phyloP scores from a whole-genome alignment of 768 basidiomycete genomes.

The Tubosaeta sp. region DNA sequence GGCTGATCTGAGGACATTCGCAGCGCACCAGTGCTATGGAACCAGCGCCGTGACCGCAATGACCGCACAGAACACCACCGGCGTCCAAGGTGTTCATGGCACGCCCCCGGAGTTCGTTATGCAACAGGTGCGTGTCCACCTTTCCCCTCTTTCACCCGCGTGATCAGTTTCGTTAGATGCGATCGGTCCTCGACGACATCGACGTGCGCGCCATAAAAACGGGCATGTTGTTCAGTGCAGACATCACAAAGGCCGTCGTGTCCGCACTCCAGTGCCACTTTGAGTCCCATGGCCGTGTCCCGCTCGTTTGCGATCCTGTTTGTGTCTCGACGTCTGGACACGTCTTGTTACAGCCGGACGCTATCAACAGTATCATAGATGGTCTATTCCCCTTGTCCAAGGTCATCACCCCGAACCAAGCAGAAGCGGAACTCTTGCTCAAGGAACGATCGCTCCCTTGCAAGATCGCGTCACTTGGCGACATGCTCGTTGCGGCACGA shows the following conservation, averaged over 20 bases:
- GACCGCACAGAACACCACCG: conserved; percentile 85
- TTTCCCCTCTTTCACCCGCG: background rate
- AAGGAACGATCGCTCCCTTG: conserved; percentile 29
- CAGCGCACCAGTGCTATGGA: conserved; percentile 75
- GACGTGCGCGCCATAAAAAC: conserved; percentile 75
- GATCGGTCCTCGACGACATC: conserved; percentile 68
- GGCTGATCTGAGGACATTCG: conserved; percentile 87
- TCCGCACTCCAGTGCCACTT: conserved; percentile 45
- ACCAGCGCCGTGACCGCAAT: conserved; percentile 79
- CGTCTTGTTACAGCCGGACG: conserved; percentile 62
- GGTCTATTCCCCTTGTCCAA: conserved; percentile 69
- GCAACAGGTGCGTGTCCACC: conserved; percentile 53
- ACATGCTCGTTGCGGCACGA: conserved; percentile 57
- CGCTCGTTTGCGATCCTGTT: conserved; percentile 83
- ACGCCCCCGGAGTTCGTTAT: conserved; percentile 65
- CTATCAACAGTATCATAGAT: conserved; percentile 52
- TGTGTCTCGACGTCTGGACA: conserved; percentile 90
- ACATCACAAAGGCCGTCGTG: conserved; percentile 49
- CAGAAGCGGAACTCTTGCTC: conserved; percentile 72
- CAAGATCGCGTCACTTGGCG: conserved; percentile 44
- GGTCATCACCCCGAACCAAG: conserved; percentile 81
- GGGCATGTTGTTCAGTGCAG: conserved; percentile 77
- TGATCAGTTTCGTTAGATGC: conserved; percentile 43
- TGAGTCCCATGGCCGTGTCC: conserved; percentile 32
- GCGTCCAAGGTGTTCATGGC: conserved; percentile 72